These are phyloP conservation scores for Nymphaea thermarum DNA, from an alignment of 164 flowering plant species.

Conservation along the genomic window DNA sequence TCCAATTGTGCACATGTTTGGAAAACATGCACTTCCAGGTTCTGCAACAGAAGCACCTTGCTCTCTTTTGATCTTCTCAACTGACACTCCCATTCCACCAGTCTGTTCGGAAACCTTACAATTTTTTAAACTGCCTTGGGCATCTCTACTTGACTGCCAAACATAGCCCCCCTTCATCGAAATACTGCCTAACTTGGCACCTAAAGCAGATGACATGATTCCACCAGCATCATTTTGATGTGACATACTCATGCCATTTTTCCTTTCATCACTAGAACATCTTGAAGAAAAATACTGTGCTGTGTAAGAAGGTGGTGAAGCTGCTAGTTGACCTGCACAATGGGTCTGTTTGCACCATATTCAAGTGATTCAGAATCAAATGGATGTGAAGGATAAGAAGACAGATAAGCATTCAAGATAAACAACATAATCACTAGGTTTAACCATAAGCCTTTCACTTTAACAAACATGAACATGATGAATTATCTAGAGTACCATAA, in stretches of 20 bases:
- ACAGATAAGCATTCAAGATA: no score
- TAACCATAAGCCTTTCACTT: no score
- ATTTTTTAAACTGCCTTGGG: slow-evolving; percentile 18
- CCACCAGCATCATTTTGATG: slow-evolving; percentile 16
- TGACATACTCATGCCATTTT: slow-evolving; percentile 17
- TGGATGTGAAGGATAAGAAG: no score
- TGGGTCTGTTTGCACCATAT: neutral
- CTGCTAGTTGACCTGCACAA: neutral
- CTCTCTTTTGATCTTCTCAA: slow-evolving; percentile 38
- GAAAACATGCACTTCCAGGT: slow-evolving; percentile 24
- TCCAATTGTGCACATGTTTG: slow-evolving; percentile 16
- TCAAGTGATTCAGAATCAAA: no score
- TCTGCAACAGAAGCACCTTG: slow-evolving; percentile 20
- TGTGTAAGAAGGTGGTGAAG: neutral
- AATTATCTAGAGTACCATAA: no score
- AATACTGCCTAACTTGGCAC: slow-evolving; percentile 21
- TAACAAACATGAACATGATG: no score
- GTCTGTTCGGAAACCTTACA: slow-evolving; percentile 19
- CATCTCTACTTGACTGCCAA: slow-evolving; percentile 17
- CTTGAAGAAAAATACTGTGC: neutral
- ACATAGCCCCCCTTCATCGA: slow-evolving; percentile 20
- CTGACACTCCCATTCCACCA: slow-evolving; percentile 10
- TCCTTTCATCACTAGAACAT: slow-evolving; percentile 21
- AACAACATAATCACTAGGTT: no score
- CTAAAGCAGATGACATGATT: slow-evolving; percentile 17